Base-by-base conservation (phyloP, 2,329 filamentous ascomycete species). In the Sporothrix sp. region DNA sequence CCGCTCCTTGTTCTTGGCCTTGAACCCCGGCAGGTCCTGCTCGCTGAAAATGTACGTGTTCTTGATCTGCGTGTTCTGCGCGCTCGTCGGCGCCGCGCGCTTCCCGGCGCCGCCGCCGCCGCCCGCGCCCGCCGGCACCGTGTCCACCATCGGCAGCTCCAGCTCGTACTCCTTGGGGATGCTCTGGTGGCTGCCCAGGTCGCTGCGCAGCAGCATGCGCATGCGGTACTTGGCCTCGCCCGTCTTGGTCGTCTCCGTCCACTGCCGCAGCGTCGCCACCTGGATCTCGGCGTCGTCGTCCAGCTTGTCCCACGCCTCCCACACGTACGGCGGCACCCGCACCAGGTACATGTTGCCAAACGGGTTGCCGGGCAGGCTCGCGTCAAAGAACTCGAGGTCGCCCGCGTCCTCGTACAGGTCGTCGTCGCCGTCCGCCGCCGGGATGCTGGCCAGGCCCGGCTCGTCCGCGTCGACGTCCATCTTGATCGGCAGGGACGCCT, bases 21-120 rank as follows among this genome's bases (percentile, higher is more conserved):
- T 78, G 68, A 82, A 89, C 33, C 87, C 87, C 1, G 89, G 86
- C 20, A 95, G 76, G 61, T 97, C 88, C 65, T 95, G 89, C 68
- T 98, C 93, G 36, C 85, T 89, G 63, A 98, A 98, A 51, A 97
- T 73, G 63, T 85, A 95, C 18, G 89, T 93, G 66, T 95, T 96
- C 61, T 79, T 80, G 30, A 91, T 80, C n/a, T 78, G 65, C 50
- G 66, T 61, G 45, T 74, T 72, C 48, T 57, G 54, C 13, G 40
- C 27, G 11, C 23, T n/a, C 21, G 10, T n/a, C 4, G 5, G 25
- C 25, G 7, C 46, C 8, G 32, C n/a, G 14, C 36, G 14, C 18
- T n/a, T 33, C 16, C 20, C 43, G 8, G 2, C n/a, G 36, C 45
- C 35, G 43, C 3, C 30, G n/a, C 21, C 35, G 40, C 52, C 54